phyloP scores from a whole-genome alignment of 805 yeast species.

The Yamadazyma insecticola region DNA sequence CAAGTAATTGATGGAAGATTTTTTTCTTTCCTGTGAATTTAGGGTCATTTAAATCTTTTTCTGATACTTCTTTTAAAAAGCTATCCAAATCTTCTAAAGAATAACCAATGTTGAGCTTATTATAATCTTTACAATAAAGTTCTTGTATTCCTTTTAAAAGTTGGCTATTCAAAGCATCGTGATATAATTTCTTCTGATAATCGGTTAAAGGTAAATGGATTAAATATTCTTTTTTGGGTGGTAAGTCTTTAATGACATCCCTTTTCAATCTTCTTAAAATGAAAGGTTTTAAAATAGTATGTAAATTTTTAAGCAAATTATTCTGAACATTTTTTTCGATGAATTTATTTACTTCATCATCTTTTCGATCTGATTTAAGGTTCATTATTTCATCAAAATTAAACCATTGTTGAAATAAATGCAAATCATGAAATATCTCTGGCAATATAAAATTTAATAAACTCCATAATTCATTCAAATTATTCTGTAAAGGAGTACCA shows the following conservation, averaged over 20 bases:
- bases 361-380: slow-evolving; percentile 8
- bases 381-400: slow-evolving; percentile 63
- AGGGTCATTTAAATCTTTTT: no score
- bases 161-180: slow-evolving; percentile 41
- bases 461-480: slow-evolving; percentile 88
- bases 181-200: slow-evolving; percentile 61
- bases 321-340: slow-evolving; percentile 51
- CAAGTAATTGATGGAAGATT: slow-evolving; percentile 1
- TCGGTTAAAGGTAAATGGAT: slow-evolving; percentile 66
- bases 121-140: slow-evolving; percentile 48
- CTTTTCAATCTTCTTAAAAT: slow-evolving; percentile 75
- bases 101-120: slow-evolving; percentile 31
- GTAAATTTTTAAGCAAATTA: slow-evolving; percentile 69
- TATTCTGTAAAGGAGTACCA: slow-evolving; percentile 96
- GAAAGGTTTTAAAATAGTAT: slow-evolving; percentile 85
- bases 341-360: slow-evolving; percentile 40
- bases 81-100: slow-evolving; percentile 8
- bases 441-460: slow-evolving; percentile 87
- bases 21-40: slow-evolving; percentile 1
- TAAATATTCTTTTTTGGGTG: slow-evolving; percentile 86
- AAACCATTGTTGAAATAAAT: slow-evolving; percentile 90
- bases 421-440: slow-evolving; percentile 86
- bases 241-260: slow-evolving; percentile 65
- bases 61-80: no score
- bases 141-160: slow-evolving; percentile 43